These are phyloP conservation scores for Trypethelium eluteriae DNA, from an alignment of 495 filamentous ascomycete species.

Conservation along the genomic window DNA sequence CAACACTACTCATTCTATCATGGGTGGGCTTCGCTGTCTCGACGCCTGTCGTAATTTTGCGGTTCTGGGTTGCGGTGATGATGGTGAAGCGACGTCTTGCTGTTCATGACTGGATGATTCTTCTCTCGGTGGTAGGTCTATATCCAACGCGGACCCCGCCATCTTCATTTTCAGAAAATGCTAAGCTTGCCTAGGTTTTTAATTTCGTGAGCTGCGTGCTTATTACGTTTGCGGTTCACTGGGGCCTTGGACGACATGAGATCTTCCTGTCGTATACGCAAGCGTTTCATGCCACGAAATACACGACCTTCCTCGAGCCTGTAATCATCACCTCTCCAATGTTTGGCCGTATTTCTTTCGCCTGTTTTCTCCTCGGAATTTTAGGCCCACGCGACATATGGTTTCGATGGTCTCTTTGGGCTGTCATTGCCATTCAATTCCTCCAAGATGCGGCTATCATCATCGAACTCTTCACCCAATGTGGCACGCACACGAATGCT, in stretches of 20 bases:
- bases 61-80: not conserved
- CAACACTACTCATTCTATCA: not conserved
- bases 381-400: not conserved
- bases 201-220: slow-evolving; percentile 1
- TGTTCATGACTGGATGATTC: slow-evolving; percentile 11
- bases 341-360: slow-evolving; percentile 7
- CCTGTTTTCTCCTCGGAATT: not conserved
- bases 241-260: slow-evolving; percentile 9
- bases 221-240: not conserved
- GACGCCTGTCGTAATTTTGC: not conserved
- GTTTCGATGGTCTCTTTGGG: not conserved
- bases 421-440: slow-evolving; percentile 1
- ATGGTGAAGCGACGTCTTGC: not conserved
- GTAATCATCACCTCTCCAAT: slow-evolving; percentile 2
- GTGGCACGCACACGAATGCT: not conserved
- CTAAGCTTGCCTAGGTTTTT: not conserved
- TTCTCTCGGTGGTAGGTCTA: not conserved
- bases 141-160: not conserved
- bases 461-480: not conserved
- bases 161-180: not conserved
- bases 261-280: not conserved
- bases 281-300: not conserved
- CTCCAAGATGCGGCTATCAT: slow-evolving; percentile 1
- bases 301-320: slow-evolving; percentile 5
- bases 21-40: slow-evolving; percentile 7